These are phyloP conservation scores for Xylariaceae sp. DNA, from an alignment of 2,329 filamentous ascomycete genomes.

Conservation along the genomic window DNA sequence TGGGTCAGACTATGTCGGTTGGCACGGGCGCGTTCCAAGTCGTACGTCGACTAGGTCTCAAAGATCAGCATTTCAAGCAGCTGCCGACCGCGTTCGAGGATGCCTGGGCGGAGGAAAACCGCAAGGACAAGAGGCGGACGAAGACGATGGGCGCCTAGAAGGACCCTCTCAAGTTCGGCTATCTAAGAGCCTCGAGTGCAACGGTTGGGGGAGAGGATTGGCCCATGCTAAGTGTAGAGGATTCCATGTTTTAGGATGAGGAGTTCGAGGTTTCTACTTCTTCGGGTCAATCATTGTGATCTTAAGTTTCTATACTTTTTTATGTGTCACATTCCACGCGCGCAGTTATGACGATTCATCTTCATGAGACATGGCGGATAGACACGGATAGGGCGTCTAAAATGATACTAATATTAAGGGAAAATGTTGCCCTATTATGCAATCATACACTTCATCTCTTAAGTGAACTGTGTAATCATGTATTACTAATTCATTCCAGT, in stretches of 20 bases:
- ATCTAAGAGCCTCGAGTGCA: neutral
- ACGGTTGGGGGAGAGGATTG: neutral
- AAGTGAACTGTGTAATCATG: too few species aligned
- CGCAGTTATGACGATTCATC: neutral
- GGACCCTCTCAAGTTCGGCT: neutral
- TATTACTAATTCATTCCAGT: too few species aligned
- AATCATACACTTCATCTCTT: too few species aligned
- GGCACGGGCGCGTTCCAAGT: constrained; percentile 94
- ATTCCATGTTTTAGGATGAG: neutral
- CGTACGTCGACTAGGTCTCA: constrained; percentile 73
- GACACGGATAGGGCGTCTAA: neutral
- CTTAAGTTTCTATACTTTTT: neutral
- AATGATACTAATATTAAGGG: too few species aligned
- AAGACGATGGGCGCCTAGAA: constrained; percentile 2
- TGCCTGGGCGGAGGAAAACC: constrained; percentile 50
- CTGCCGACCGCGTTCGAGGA: constrained; percentile 74
- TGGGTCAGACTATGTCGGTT: constrained; percentile 91
- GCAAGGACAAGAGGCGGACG: constrained; percentile 19
- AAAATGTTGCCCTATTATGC: too few species aligned
- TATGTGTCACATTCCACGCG: neutral
- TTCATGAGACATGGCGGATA: neutral
- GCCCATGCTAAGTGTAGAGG: neutral
- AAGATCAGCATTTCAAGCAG: constrained; percentile 57
- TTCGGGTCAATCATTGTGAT: neutral
- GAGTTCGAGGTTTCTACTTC: too few species aligned